Evolutionary conservation across 192 early-diverging fungal species (phyloP).

Genomic region (Cetraspora pellucida): DNA sequence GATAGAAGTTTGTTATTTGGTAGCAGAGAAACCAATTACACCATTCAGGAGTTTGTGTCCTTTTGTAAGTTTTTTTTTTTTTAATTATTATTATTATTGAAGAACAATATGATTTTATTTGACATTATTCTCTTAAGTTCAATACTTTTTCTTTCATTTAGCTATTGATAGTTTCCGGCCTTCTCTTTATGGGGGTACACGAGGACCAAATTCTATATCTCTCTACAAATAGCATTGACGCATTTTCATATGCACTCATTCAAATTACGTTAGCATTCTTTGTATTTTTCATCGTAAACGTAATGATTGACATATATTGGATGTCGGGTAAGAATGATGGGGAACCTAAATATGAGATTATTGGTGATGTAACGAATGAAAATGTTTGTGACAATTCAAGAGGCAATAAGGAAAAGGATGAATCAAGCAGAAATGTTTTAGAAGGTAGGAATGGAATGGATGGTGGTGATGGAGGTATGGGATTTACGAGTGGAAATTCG

Average conservation of each 20-base stretch:
- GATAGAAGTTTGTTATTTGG: slow-evolving; percentile 56
- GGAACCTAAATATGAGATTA: neutral
- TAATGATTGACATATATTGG: slow-evolving; percentile 53
- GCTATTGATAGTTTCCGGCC: slow-evolving; percentile 59
- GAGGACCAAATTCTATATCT: slow-evolving; percentile 56
- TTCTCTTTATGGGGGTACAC: slow-evolving; percentile 68
- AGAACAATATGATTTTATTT: neutral
- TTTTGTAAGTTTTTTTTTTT: slow-evolving; percentile 34
- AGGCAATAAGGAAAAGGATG: too few species aligned
- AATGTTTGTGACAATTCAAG: neutral
- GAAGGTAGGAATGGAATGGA: too few species aligned
- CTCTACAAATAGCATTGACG: slow-evolving; percentile 51
- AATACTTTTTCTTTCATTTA: slow-evolving; percentile 22
- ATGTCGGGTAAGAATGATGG: slow-evolving; percentile 19
- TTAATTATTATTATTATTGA: too few species aligned
- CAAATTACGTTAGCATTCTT: slow-evolving; percentile 62
- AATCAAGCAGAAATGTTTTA: too few species aligned
- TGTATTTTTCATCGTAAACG: slow-evolving; percentile 56
- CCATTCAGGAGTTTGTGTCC: slow-evolving; percentile 46
- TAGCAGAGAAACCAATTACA: slow-evolving; percentile 37
- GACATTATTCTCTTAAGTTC: slow-evolving; percentile 5
- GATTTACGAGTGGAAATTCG: too few species aligned
- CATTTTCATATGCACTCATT: slow-evolving; percentile 60
- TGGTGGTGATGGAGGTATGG: too few species aligned
- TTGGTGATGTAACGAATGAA: neutral